Base-by-base conservation (phyloP, 345 rosid genomes). In the Pistacia integerrima region DNA sequence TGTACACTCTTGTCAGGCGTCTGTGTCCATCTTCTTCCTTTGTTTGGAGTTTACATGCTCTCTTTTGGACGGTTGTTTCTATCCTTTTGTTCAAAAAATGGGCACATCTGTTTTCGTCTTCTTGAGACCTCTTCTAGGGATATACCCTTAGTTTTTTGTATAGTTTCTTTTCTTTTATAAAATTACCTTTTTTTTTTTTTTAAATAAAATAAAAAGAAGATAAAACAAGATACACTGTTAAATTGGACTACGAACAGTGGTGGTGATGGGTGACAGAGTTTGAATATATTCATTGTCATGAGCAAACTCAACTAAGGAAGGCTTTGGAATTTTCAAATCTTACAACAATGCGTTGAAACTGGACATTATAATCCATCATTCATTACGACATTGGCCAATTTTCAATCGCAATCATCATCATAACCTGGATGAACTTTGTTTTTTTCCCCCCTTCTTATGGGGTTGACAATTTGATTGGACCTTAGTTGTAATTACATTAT, bases 391-490 rank as follows among this genome's bases (percentile, higher is more conserved):
- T 41, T 25, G 18, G 38, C 35, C 25, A 49, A 67, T 4, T 9
- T 16, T 69, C 73, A 54, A 30, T 69, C 73, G 2, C 60, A 16
- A 17, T 59, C 57, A 72, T 72, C 64, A 58, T 72, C 14, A 72
- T 60, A 44, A 46, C 75, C 13, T 44, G 54, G 36, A 59, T 44
- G 57, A 60, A 72, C 22, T 4, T 49, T 20, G 9, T n/a, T 52
- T 20, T 8, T 20, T 13, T 13, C 16, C 0, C 16, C 0, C 30
- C 25, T 38, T 25, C 4, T 44, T 41, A 41, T 41, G 46, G 75
- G 56, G 75, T 72, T 59, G 75, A 59, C 75, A 60, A 59, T 25
- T 5, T 59, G 57, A 72, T 46, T 44, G 46, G 61, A 28, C 57
- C 55, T 52, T 41, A 41, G 9, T 41, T 30, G 71, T n/a, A 44